Base-by-base conservation (phyloP, 176 grass and related monocot genomes). In the Dendrocalamus sinicus region DNA sequence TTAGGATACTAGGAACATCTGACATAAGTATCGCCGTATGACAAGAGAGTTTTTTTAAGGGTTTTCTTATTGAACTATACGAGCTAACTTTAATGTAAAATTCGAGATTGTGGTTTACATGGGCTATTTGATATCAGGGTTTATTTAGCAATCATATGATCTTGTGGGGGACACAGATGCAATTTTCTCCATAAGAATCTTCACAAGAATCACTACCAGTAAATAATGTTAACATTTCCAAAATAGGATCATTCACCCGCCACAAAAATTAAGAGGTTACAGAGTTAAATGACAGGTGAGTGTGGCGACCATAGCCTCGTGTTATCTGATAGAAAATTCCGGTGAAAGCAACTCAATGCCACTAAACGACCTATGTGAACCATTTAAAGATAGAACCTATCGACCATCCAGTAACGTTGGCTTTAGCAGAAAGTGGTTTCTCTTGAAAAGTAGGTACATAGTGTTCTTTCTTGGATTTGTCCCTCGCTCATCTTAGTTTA, bases 311-410 rank as follows among this genome's bases (percentile, higher is more conserved):
- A 19, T 69, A 17, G 23, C 47, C 7, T 13, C 10, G 19, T 51
- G 52, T 77, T 83, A 70, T 50, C 45, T 19, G 55, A 55, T 65
- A 72, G 75, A 28, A 80, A 84, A 73, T 74, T 84, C 48, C 5
- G 41, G 28, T 55, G 75, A 80, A 80, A 85, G 76, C 69, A 67
- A 85, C 87, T 40, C 12, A 45, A 35, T 57, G 57, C 7, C 46
- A 65, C 58, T 15, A 64, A 68, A 59, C 14, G 52, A 32, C 6
- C 12, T 60, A 60, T 19, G 10, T 19, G 77, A 35, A 64, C 77
- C 44, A 48, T 66, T 77, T 9, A 73, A 73, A 73, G 12, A 63
- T 83, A 72, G 40, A 48, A 72, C 53, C 40, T 47, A 12, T 62
- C 40, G 41, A 13, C 1, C 13, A 14, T 61, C 54, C 7, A 72